phyloP scores from a whole-genome alignment of 345 rosid species.

The Clarkia xantiana region DNA sequence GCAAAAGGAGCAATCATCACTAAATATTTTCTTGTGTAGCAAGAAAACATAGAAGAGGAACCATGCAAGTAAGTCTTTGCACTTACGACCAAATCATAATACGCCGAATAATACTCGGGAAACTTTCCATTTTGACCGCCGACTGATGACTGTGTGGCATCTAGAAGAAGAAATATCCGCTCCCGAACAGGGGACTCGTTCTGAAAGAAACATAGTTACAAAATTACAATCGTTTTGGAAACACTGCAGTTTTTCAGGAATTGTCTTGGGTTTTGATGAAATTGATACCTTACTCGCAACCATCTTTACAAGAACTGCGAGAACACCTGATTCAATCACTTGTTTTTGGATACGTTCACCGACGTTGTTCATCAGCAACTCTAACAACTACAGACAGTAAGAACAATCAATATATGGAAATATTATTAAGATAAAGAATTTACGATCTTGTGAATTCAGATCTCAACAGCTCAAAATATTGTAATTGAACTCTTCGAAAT shows the following conservation, averaged over 20 bases:
- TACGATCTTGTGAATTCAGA: background rate
- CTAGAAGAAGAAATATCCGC: slow-evolving; percentile 84
- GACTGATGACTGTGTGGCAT: slow-evolving; percentile 89
- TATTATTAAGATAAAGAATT: background rate
- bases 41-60: background rate
- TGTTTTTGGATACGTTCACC: slow-evolving; percentile 67
- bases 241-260: too few relatives aligned
- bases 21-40: too few relatives aligned
- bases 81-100: slow-evolving; percentile 88
- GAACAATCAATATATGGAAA: background rate
- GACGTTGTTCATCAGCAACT: slow-evolving; percentile 91
- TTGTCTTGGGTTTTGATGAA: too few relatives aligned
- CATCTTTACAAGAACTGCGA: slow-evolving; percentile 42
- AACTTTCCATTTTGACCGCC: slow-evolving; percentile 86
- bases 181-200: slow-evolving; percentile 72
- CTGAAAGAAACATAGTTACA: slow-evolving; percentile 22
- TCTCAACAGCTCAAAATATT: background rate
- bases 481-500: background rate
- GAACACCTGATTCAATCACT: slow-evolving; percentile 63
- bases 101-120: slow-evolving; percentile 76
- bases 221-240: too few relatives aligned
- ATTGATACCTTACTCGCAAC: too few relatives aligned
- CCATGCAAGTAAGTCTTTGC: background rate
- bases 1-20: background rate
- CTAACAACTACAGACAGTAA: slow-evolving; percentile 46